These are phyloP conservation scores for Silybum marianum DNA, from an alignment of 129 eudicot genomes.

Conservation along the genomic window DNA sequence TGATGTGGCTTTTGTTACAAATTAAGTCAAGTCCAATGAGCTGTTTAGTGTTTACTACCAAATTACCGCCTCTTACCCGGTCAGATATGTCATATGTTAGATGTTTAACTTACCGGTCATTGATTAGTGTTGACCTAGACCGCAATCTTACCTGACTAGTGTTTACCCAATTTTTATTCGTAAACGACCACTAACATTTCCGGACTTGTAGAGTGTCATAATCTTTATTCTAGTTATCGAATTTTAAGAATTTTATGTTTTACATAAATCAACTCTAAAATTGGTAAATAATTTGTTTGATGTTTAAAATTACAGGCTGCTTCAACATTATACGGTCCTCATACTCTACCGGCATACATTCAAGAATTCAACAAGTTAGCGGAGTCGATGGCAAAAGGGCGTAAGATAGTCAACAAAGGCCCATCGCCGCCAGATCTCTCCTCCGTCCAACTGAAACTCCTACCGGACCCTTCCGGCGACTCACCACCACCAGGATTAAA, in stretches of 20 bases:
- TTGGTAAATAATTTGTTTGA: not conserved
- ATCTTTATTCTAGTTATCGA: not conserved
- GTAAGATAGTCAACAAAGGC: slow-evolving; percentile 28
- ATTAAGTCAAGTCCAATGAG: no score
- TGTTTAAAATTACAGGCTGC: slow-evolving; percentile 47
- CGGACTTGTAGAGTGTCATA: no score
- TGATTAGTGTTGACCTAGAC: no score
- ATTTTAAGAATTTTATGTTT: not conserved
- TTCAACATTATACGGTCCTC: slow-evolving; percentile 72
- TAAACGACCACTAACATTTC: no score
- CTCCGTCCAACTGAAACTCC: slow-evolving; percentile 42
- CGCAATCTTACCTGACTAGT: no score
- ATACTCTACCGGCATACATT: slow-evolving; percentile 65
- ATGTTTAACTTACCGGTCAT: no score
- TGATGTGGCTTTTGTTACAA: no score
- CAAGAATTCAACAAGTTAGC: slow-evolving; percentile 80
- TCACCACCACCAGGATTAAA: slow-evolving; percentile 61
- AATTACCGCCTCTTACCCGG: no score
- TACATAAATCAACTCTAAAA: not conserved
- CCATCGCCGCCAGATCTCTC: slow-evolving; percentile 70
- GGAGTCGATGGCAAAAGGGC: slow-evolving; percentile 51
- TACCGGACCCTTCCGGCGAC: slow-evolving; percentile 51
- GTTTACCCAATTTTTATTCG: no score
- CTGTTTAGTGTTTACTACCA: no score
- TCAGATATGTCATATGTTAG: no score